Evolutionary conservation across 495 filamentous ascomycete species (phyloP), one percentile per base, ranked within the genome.

Genomic region (Tuber melanosporum): DNA sequence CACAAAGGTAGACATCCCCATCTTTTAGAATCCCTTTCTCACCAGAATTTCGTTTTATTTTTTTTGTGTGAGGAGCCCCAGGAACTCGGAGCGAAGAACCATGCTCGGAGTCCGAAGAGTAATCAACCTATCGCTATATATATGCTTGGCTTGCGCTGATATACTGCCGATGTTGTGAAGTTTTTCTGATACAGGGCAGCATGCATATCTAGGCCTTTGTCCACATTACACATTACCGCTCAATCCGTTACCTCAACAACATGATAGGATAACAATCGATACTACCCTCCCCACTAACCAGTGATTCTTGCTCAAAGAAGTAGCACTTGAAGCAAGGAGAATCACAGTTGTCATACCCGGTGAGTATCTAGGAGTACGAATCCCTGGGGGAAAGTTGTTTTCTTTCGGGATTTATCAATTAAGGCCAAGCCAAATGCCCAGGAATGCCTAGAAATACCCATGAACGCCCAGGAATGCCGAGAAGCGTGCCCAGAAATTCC

Each of bases 371-470:
- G 32, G 32, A 66, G 26, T 5, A 66, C 57, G 57, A 36, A 15
- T 19, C 26, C 26, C 3, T 14, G 14, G 15, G 36, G 26, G n/a
- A 66, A 32, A 36, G 32, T 66, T 32, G 26, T 36, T 62, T 62
- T 26, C 3, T 62, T 32, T 32, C 52, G 10, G 8, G 52, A 62
- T 62, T 62, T 32, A 1, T 17, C 57, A 36, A 66, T 12, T 17
- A 36, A 36, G 36, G 15, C 57, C 57, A 66, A 66, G 57, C 57
- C 15, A 78, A 46, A 32, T n/a, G 7, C 45, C 45, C 20, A 73
- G 45, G 26, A 43, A 62, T 75, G 46, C 77, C 77, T 49, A 78
- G 76, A 41, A 45, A 44, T 52, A 52, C 74, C 73, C 17, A 74
- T 41, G 32, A 15, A 76, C 19, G 70, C 70, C 76, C 14, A 78